Evolutionary conservation across 1,284 basidiomycete genomes (phyloP), one percentile per base, ranked within the genome.

Genomic region (Cerioporus squamosus): DNA sequence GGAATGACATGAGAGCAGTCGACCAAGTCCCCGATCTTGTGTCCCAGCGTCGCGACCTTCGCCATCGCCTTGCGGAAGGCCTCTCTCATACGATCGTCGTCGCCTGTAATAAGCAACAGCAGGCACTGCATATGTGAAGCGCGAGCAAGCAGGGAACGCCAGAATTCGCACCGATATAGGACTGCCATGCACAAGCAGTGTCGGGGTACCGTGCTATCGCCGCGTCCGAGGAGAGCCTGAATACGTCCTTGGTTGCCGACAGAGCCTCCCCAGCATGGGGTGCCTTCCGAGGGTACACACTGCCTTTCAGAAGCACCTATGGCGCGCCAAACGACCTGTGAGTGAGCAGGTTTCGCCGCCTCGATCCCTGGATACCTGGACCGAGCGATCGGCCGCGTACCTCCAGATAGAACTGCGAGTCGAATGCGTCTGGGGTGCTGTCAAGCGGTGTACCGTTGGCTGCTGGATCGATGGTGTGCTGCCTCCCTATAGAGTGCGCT

Each of bases 361-460:
- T 10, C 33, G 14, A 10, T n/a, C 18, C 29, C n/a, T n/a, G n/a
- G 42, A 12, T 26, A 20, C 33, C 24, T 4, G 17, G 6, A 20
- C 58, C 31, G 54, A 26, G 23, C 14, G 6, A 15, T 20, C 20
- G 17, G 9, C 3, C 4, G 18, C 33, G 17, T 42, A 68, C 62
- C 55, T 61, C 61, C 23, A 63, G 43, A 45, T 61, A 68, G 51
- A 64, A 62, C 44, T 68, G 63, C 15, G 60, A 50, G 51, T 62
- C 56, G 59, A 65, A 60, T 10, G 42, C 49, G 23, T 43, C 49
- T 7, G 61, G 67, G 10, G 66, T 66, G 38, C 33, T 59, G 45
- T 61, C 61, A 18, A 67, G 39, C 15, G 65, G 57, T 36, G 48
- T 49, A 33, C 51, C 56, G 4, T 45, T 22, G 24, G 59, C 52